These are phyloP conservation scores for Margaritispora aquatica DNA, from an alignment of 495 filamentous ascomycete species.

Conservation along the genomic window DNA sequence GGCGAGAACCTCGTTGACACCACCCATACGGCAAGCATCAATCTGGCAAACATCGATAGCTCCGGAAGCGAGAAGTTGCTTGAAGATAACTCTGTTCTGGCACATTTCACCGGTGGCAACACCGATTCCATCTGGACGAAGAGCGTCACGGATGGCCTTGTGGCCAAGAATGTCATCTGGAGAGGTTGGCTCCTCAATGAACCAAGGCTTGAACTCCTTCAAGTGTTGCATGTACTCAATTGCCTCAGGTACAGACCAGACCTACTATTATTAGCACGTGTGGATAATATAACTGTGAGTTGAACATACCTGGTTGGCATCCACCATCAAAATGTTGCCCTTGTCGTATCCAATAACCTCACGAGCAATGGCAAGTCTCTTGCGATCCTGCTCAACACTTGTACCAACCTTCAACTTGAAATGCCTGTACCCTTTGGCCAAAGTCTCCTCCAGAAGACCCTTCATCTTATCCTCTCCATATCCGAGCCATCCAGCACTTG, in stretches of 20 bases:
- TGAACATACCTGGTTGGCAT: conserved; percentile 72
- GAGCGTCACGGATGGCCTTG: conserved; percentile 73
- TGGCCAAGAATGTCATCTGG: conserved; percentile 91
- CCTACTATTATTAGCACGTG: conserved; percentile 27
- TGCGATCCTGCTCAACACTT: conserved; percentile 61
- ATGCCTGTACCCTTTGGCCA: conserved; percentile 70
- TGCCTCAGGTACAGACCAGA: conserved; percentile 89
- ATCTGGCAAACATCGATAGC: conserved; percentile 87
- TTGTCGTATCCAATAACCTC: conserved; percentile 79
- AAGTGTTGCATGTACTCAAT: conserved; percentile 83
- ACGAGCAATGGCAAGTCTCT: conserved; percentile 65
- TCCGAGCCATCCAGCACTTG: conserved; percentile 89
- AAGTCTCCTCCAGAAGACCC: conserved; percentile 61
- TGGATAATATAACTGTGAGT: background rate
- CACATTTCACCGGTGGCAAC: conserved; percentile 97
- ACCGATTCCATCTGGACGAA: conserved; percentile 67
- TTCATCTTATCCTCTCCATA: conserved; percentile 84
- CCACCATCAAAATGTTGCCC: conserved; percentile 89
- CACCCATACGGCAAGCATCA: conserved; percentile 86
- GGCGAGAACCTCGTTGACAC: conserved; percentile 87
- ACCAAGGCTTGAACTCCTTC: conserved; percentile 85
- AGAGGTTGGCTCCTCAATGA: conserved; percentile 95
- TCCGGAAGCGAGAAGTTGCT: conserved; percentile 73
- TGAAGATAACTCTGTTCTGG: conserved; percentile 92
- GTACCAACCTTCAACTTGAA: conserved; percentile 92